phyloP scores from a whole-genome alignment of 345 rosid genomes.

The Boechera divaricarpa region DNA sequence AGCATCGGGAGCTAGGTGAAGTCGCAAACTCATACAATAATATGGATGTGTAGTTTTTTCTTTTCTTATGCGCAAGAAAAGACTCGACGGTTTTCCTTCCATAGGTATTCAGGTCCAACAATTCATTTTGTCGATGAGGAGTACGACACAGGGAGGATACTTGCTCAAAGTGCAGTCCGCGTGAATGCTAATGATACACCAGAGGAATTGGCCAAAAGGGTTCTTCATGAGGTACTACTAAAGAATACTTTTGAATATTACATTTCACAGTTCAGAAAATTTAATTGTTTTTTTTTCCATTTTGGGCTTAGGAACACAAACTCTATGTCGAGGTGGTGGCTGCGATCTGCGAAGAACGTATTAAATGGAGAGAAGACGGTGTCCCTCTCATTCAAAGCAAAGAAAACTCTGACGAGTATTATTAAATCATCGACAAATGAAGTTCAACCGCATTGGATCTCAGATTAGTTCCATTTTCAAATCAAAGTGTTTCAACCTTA shows the following conservation, averaged over 20 bases:
- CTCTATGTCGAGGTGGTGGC: conserved; percentile 72
- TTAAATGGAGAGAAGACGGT: conserved; percentile 85
- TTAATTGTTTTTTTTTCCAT: background rate
- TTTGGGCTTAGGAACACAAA: conserved; percentile 65
- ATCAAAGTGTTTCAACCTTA: background rate
- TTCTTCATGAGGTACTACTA: conserved; percentile 67
- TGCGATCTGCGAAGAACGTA: conserved; percentile 73
- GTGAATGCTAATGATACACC: conserved; percentile 69
- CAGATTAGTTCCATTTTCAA: conserved; percentile 7
- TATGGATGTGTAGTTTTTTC: background rate
- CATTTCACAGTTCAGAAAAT: background rate
- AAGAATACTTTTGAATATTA: conserved; percentile 19
- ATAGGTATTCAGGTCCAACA: conserved; percentile 88
- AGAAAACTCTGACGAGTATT: conserved; percentile 52
- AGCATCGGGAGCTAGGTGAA: conserved; percentile 87
- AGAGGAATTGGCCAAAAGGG: conserved; percentile 78
- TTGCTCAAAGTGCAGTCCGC: conserved; percentile 80
- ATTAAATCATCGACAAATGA: conserved; percentile 39
- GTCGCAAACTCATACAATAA: background rate
- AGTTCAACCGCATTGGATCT: background rate
- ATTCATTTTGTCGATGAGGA: conserved; percentile 93
- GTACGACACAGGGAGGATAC: conserved; percentile 83
- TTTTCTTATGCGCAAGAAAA: background rate
- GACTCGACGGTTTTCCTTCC: background rate
- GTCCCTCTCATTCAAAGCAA: conserved; percentile 76